A percentile compares a stretch with the other conserved stretches of the same genome.
Evolutionary conservation across 768 basidiomycete genomes (phyloP).

Genomic region (Tephrocybe sp.): DNA sequence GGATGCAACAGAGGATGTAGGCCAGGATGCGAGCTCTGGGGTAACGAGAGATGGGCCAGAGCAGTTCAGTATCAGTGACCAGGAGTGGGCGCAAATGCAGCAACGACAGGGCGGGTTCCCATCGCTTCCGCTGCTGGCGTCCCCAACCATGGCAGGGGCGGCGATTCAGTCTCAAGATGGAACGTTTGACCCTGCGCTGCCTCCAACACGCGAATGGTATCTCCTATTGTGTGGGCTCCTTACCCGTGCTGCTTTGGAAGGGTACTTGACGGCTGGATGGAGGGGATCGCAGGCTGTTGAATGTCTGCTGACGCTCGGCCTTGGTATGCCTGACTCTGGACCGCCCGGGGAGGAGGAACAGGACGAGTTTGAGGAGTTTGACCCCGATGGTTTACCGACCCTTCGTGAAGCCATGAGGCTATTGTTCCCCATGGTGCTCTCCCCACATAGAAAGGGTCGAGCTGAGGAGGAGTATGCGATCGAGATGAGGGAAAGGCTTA

Average conservation of each 20-base stretch:
- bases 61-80: constrained; percentile 14
- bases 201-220: constrained; percentile 80
- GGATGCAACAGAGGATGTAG: constrained; percentile 56
- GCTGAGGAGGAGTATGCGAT: constrained; percentile 70
- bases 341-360: constrained; percentile 30
- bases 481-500: constrained; percentile 72
- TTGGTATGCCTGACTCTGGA: constrained; percentile 39
- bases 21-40: constrained; percentile 19
- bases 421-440: constrained; percentile 60
- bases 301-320: constrained; percentile 69
- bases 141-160: constrained; percentile 13
- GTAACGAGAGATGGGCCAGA: constrained; percentile 26
- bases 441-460: constrained; percentile 33
- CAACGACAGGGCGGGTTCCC: constrained; percentile 10
- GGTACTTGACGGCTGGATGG: constrained; percentile 83
- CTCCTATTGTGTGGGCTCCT: constrained; percentile 72
- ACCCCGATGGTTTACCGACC: constrained; percentile 75
- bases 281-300: constrained; percentile 66
- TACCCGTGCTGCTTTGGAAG: constrained; percentile 82
- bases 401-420: constrained; percentile 63
- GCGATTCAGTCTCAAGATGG: constrained; percentile 21
- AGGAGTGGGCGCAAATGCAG: constrained; percentile 16
- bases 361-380: constrained; percentile 51
- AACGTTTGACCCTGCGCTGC: constrained; percentile 48
- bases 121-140: constrained; percentile 13